Evolutionary conservation across 805 yeast genomes (phyloP), one percentile per base, ranked within the genome.

Genomic region (Maudiozyma bulderi): DNA sequence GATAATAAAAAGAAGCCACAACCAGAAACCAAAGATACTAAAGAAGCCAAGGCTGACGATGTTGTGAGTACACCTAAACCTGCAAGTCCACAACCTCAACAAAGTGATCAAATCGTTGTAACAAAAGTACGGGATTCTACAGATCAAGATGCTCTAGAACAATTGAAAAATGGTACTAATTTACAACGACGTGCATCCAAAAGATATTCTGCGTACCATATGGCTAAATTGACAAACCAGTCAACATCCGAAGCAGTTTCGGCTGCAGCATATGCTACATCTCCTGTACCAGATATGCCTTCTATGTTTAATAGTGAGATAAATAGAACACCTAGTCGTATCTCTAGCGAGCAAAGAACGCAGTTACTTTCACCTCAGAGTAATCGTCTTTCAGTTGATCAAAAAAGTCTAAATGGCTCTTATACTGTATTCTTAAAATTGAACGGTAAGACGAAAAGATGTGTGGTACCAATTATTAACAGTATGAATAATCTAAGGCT

Each of bases 131-230:
- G 57, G 30, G 43, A 40, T 35, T 40, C 51, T 44, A 45, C 49
- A 28, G 63, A 60, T 48, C 67, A 64, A 20, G 88, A 84, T 56
- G 88, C 96, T 0, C 71, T 90, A 31, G 73, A 81, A 0, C 86
- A 86, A 56, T 71, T 91, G 8, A 96, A 91, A 59, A 81, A 82
- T 43, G 87, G 90, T 3, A 86, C 86, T 44, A 84, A 86, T 3
- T 70, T 93, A 33, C 95, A 84, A 70, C 76, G 99, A 56, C 77
- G 96, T 52, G 99, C 98, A 0, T 90, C 97, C 0, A 84, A 91
- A 57, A 73, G 99, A 48, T 91, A 84, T 61, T 88, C 96, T 5
- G 96, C 97, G 0, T 91, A 90, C 52, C 98, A 91, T 60, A 82
- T 83, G 66, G 87, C 95, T 1, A 86, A 84, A 58, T 72, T 86